These are phyloP conservation scores for Penicillium frequentans DNA, from an alignment of 2,329 filamentous ascomycete genomes.

Conservation along the genomic window DNA sequence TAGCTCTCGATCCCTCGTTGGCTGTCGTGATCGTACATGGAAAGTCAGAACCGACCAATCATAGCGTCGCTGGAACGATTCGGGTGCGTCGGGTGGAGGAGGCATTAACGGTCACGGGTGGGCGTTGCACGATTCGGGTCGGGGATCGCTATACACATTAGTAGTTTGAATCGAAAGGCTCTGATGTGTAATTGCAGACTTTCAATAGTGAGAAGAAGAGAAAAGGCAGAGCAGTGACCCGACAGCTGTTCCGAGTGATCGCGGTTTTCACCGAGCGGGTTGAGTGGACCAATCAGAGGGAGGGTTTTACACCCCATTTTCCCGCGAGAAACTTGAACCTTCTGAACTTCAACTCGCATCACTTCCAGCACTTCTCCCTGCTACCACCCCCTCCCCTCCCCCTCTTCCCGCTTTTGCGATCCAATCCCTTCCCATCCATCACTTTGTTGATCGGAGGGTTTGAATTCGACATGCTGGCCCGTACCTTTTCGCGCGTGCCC, in stretches of 20 bases:
- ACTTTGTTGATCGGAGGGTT: conserved; percentile 36
- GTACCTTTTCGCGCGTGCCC: conserved; percentile 87
- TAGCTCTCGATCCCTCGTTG: not conserved
- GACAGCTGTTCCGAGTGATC: conserved; percentile 29
- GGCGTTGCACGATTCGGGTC: not conserved
- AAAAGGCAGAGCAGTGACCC: not conserved
- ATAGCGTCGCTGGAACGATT: not conserved
- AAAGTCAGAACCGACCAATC: conserved; percentile 1
- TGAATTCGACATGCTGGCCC: conserved; percentile 74
- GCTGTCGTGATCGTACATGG: not conserved
- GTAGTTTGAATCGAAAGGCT: no score
- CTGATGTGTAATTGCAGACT: not conserved
- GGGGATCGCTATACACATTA: not conserved
- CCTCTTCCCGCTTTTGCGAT: conserved; percentile 32
- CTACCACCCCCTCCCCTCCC: conserved; percentile 20
- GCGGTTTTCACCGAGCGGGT: conserved; percentile 39
- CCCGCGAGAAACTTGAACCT: conserved; percentile 37
- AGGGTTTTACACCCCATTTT: conserved; percentile 37
- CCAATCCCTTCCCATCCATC: conserved; percentile 29
- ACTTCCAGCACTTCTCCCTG: conserved; percentile 31
- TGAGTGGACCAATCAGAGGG: conserved; percentile 38
- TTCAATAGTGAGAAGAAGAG: not conserved
- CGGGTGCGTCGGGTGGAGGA: conserved; percentile 3
- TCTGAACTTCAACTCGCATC: conserved; percentile 34
- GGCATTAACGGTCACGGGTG: not conserved